Evolutionary conservation across 805 yeast genomes (phyloP), one percentile per base, ranked within the genome.

Genomic region (Pichia membranifaciens): DNA sequence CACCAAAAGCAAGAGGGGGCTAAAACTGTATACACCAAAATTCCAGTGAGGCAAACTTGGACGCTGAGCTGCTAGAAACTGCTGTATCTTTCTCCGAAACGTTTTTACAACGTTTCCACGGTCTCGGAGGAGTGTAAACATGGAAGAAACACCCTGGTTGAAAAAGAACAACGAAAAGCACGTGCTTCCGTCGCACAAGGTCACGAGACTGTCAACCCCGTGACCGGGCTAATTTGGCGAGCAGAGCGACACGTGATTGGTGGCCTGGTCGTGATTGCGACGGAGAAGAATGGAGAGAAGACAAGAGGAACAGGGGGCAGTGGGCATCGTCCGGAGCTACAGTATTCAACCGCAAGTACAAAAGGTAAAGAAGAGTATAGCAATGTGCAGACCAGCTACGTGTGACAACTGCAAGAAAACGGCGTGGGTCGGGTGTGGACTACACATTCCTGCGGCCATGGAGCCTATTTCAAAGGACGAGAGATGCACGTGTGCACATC

Each of bases 371-470:
- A 25, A 7, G 10, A 38, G 18, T 12, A 43, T n/a, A n/a, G 50
- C 4, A 8, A 67, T 70, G 74, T 70, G 74, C 53, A 65, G 62
- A 55, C 61, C 70, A 41, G 54, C 66, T 22, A 41, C 43, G 22
- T 70, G 74, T 52, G 48, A 65, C 6, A 48, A 46, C 22, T 70
- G 74, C 51, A 41, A 52, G 8, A 55, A 58, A 15, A 45, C 57
- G 2, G 51, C 75, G 17, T 73, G 76, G 76, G 55, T 55, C 25
- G 78, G 78, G 15, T 73, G 78, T 59, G 78, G 77, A 3, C 41
- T 55, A 32, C 78, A 73, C 51, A 62, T 72, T 35, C 68, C 74
- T 10, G 20, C 52, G 1, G 74, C 74, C 12, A 70, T 73, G 75
- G 49, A 54, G n/a, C 49, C 51, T 5, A 53, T 57, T 16, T 66